Evolutionary conservation across 1,284 basidiomycete species (phyloP).

Genomic region (Golubevia sp.): DNA sequence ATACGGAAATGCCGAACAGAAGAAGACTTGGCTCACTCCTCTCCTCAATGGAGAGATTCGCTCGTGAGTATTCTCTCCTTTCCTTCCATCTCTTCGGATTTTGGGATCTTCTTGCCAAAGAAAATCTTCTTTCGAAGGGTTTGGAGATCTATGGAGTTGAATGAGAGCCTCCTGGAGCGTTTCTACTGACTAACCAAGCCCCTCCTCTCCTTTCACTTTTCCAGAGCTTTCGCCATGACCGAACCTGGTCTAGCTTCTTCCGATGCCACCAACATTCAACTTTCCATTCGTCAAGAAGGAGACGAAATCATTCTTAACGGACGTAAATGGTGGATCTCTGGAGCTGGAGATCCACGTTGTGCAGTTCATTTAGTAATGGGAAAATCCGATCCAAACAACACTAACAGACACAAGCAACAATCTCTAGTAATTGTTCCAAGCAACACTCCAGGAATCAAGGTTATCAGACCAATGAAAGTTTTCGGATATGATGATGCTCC

Average conservation of each 20-base stretch:
- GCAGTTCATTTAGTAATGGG: slow-evolving; percentile 91
- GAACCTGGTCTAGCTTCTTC: slow-evolving; percentile 74
- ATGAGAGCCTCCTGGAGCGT: background rate
- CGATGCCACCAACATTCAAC: slow-evolving; percentile 92
- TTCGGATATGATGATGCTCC: slow-evolving; percentile 61
- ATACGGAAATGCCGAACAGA: slow-evolving; percentile 86
- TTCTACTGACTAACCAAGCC: background rate
- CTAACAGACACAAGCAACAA: slow-evolving; percentile 79
- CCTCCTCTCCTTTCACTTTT: background rate
- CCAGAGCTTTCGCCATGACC: slow-evolving; percentile 65
- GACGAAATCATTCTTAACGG: slow-evolving; percentile 91
- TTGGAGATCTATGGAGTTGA: too few relatives aligned
- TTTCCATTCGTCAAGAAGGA: slow-evolving; percentile 82
- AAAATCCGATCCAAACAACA: slow-evolving; percentile 79
- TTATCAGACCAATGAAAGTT: slow-evolving; percentile 88
- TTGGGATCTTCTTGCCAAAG: background rate
- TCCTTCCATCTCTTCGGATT: background rate
- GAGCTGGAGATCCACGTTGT: slow-evolving; percentile 90
- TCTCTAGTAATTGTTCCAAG: slow-evolving; percentile 91
- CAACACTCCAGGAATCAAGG: slow-evolving; percentile 81
- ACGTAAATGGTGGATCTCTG: slow-evolving; percentile 99
- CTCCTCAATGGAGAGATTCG: slow-evolving; percentile 90
- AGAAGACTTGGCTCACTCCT: slow-evolving; percentile 85
- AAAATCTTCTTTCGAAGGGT: background rate
- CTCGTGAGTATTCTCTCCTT: slow-evolving; percentile 68